Evolutionary conservation across 768 basidiomycete species (phyloP), one percentile per base, ranked within the genome.

Genomic region (Phylloporus sp.): DNA sequence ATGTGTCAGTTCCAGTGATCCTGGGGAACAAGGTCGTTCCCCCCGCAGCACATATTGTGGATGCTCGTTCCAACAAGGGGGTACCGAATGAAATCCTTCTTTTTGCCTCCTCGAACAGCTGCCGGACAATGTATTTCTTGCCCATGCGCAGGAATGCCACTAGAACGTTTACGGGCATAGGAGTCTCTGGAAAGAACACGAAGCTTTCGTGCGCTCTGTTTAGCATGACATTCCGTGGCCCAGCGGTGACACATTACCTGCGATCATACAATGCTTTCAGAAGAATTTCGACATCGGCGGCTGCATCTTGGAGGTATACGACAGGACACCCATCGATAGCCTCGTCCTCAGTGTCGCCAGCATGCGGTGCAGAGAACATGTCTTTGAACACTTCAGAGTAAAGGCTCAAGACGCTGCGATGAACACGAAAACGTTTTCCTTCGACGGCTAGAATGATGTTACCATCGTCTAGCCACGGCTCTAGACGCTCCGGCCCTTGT

Each of bases 311-410:
- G 36, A 60, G 22, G 1, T 50, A 50, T 26, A 60, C 40, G 36
- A 60, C 58, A n/a, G 58, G 50, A 46, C 58, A 60, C 3, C 58
- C 58, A n/a, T 60, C 58, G 11, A 58, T 24, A 35, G 37, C 58
- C 40, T 50, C 52, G 24, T 55, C 49, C 14, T 38, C 5, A 7
- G 52, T 42, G 45, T 6, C 52, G 9, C 40, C 45, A 42, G 27
- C 5, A 42, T 57, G 55, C 7, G 15, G 31, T 23, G 46, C 38
- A 22, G 52, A 48, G 11, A 60, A 14, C 50, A 61, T 57, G 46
- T 38, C 50, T 9, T 46, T 55, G 42, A 60, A 58, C 9, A 60
- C 39, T 44, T 55, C 48, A 0, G 58, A 60, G 23, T 55, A 55
- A 1, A 59, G 58, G 39, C 59, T 58, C 36, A 61, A 52, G 8